Evolutionary conservation across 257 asterid species (phyloP).

Genomic region (Eucommia ulmoides): DNA sequence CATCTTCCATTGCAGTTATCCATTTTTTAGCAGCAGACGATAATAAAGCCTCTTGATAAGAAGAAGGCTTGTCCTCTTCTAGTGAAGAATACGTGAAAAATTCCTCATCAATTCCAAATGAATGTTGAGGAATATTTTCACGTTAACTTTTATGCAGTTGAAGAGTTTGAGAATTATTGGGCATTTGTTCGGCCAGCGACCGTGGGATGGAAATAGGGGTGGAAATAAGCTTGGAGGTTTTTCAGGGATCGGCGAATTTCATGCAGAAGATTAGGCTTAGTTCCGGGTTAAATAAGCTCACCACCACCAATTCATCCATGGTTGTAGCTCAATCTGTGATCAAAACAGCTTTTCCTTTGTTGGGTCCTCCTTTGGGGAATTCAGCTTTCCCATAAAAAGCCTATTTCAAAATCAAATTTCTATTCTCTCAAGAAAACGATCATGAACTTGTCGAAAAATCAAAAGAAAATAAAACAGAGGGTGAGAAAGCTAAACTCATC

Average conservation of each 20-base stretch:
- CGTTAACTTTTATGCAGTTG: too few species aligned
- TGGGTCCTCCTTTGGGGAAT: constrained; percentile 79
- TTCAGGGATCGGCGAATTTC: constrained; percentile 73
- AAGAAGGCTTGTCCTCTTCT: too few species aligned
- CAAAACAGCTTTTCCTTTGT: constrained; percentile 55
- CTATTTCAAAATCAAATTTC: constrained; percentile 60
- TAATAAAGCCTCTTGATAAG: too few species aligned
- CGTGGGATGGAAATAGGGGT: constrained; percentile 19
- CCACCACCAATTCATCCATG: too few species aligned
- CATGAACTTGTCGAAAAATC: constrained; percentile 4
- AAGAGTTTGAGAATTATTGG: too few species aligned
- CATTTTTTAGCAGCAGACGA: too few species aligned
- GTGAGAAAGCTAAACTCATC: too few species aligned
- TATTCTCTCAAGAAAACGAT: constrained; percentile 15
- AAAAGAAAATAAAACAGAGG: constrained; percentile 30
- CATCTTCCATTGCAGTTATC: too few species aligned
- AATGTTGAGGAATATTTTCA: too few species aligned
- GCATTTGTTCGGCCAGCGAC: constrained; percentile 26
- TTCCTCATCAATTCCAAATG: too few species aligned
- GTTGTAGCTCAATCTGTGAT: constrained; percentile 35
- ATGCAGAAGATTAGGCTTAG: constrained; percentile 67
- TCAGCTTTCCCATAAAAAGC: too few species aligned
- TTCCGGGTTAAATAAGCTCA: constrained; percentile 25
- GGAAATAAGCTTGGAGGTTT: constrained; percentile 68
- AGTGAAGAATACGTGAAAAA: too few species aligned